phyloP scores from a whole-genome alignment of 176 grass and related monocot genomes.

The Cenchrus americanus region DNA sequence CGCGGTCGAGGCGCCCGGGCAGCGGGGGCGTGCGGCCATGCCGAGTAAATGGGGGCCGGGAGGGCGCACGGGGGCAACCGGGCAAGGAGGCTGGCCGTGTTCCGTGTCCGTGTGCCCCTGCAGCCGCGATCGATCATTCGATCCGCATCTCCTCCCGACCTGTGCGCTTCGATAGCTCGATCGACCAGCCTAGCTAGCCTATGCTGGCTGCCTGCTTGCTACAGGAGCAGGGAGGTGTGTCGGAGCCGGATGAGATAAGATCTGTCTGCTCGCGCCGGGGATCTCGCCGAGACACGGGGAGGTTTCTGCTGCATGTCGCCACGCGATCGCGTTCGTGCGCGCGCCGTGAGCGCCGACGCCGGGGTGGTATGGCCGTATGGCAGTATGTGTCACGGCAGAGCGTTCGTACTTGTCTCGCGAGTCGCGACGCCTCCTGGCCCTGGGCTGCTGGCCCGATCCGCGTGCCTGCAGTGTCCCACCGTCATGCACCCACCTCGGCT shows the following conservation, averaged over 20 bases:
- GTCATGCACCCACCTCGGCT: background rate
- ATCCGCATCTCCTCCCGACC: background rate
- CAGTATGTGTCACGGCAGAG: conserved; percentile 35
- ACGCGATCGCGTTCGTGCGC: background rate
- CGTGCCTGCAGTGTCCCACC: background rate
- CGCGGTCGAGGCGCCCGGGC: background rate
- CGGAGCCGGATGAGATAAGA: conserved; percentile 33
- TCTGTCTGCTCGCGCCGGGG: background rate
- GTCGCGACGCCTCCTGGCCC: background rate
- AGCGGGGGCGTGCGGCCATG: conserved; percentile 12
- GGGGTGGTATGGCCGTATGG: conserved; percentile 34
- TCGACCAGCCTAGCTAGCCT: background rate
- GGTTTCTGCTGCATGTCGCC: background rate
- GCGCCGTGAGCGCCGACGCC: background rate
- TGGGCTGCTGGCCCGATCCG: too few species aligned
- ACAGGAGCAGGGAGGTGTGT: conserved; percentile 2
- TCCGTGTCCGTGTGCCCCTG: background rate
- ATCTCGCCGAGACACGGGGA: background rate
- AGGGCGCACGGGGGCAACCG: background rate
- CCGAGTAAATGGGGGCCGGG: conserved; percentile 27
- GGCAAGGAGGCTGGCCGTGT: background rate
- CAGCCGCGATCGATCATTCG: background rate
- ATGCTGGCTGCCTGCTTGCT: background rate
- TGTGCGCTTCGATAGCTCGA: background rate
- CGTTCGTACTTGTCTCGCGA: background rate